Base-by-base conservation (phyloP, 257 asterid species). In the Primulina eburnea region DNA sequence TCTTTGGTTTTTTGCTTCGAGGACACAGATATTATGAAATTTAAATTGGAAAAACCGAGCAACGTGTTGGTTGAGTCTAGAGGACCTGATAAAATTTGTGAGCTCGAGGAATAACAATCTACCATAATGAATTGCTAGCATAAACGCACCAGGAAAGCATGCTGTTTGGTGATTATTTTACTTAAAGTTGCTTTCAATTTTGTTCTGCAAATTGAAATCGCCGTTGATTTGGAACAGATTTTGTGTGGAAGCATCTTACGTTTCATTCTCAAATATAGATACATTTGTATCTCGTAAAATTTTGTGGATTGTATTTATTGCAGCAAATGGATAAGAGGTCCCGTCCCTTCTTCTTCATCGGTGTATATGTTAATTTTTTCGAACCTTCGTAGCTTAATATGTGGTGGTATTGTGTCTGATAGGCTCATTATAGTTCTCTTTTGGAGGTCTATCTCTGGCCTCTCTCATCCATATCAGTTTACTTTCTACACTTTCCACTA, bases 381-480 rank as follows among this genome's bases (percentile, higher is more conserved):
- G 30, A 14, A 17, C 56, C 20, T 20, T 52, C 18, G 59, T 16
- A 6, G 34, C 28, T 32, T 35, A 7, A 28, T 14, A 30, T 28
- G 52, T 32, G 53, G 52, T 32, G 53, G 50, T 17, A 9, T 20
- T 29, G 65, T 29, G 55, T 65, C 61, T 8, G 26, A 56, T 66
- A 0, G 14, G 58, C 62, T 56, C 56, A 11, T 58, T 70, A 7
- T 34, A 62, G 34, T 63, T 61, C 6, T 71, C 9, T 61, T 52
- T 32, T 60, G 60, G 2, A 35, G 40, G 28, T 66, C 67, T 60
- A 24, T 43, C 64, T 69, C 47, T 57, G 21, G 9, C 55, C 40
- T 32, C 63, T 70, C 61, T 71, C 59, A 66, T 62, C 66, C 50
- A 29, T 70, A 5, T 77, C 32, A 55, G 21, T 72, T 40, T 55